Conservation (phyloP, 805 yeast species). For the Yamadazyma endophytica region DNA sequence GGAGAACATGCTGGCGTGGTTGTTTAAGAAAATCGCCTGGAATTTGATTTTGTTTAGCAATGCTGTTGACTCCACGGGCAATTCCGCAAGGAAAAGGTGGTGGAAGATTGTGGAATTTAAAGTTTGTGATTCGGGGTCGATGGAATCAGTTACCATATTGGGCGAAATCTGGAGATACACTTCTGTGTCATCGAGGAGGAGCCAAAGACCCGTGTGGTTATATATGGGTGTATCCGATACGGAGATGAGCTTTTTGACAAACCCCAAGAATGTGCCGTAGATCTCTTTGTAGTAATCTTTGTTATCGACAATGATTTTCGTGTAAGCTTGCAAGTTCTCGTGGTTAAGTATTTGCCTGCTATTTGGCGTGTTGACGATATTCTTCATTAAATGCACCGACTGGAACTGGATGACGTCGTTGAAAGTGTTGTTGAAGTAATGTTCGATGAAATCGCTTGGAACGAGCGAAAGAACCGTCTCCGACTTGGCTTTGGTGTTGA, state of each 20-base stretch:
- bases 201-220: constrained; percentile 5
- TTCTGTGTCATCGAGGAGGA: constrained; percentile 13
- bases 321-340: constrained; percentile 13
- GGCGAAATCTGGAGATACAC: constrained; percentile 9
- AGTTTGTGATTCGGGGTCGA: constrained; percentile 3
- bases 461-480: constrained; percentile 7
- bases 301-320: constrained; percentile 30
- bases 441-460: constrained; percentile 12
- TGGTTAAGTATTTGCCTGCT: constrained; percentile 13
- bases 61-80: constrained; percentile 7
- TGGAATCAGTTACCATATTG: constrained; percentile 2
- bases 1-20: no score
- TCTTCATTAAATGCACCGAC: constrained; percentile 30
- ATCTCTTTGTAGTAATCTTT: constrained; percentile 31
- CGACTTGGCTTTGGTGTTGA: constrained; percentile 17
- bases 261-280: constrained; percentile 21
- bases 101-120: constrained; percentile 5
- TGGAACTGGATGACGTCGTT: constrained; percentile 36
- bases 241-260: constrained; percentile 23
- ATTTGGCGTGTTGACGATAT: constrained; percentile 17
- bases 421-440: constrained; percentile 17
- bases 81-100: constrained; percentile 6
- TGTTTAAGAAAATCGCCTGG: constrained; percentile 8
- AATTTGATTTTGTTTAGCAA: constrained; percentile 10
- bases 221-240: constrained; percentile 9